Base-by-base conservation (phyloP, 2,329 filamentous ascomycete species). In the Arthrocladium fulminans region DNA sequence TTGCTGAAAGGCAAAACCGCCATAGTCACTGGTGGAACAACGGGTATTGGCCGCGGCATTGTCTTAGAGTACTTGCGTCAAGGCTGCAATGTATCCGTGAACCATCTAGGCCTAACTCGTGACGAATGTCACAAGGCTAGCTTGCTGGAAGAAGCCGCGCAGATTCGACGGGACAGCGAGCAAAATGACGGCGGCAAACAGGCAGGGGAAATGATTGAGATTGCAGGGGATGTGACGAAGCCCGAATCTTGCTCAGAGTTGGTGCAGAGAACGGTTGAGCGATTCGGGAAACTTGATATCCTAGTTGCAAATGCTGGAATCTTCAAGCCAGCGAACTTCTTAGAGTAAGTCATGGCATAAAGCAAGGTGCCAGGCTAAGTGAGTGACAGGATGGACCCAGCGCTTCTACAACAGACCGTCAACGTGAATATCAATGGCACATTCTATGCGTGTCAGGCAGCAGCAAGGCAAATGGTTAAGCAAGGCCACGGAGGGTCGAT, bases 1-100 rank as follows among this genome's bases (percentile, higher is more conserved):
- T 19, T 39, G 4, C 15, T 39, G 6, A 7, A 22, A 23, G 79
- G 78, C 65, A 94, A 92, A 67, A 83, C 81, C 8, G 86, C 86
- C 66, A 83, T 88, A 62, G 88, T 94, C 60, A 94, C 88, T 1
- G 88, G 88, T 54, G 87, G 85, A 49, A 83, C 83, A 2, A 92
- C 86, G 1, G 87, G 87, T 46, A 94, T 94, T 59, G 88, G 88
- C 44, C 79, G 85, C 55, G 88, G 88, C 59, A 94, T 94, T 54
- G 81, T 83, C 35, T 75, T 94, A 43, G 83, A 82, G 60, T 94
- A 86, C 63, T 70, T 90, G 45, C 73, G 75, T 3, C 86, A 94
- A 58, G 88, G 88, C 56, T 85, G 84, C 57, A 76, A 78, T 62
- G 85, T 94, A 25, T 80, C 84, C 23, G 79, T 94, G 52, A 94